Percentiles rank a stretch among this genome's conserved stretches.
Conservation (phyloP, 805 yeast genomes). For the Wickerhamiella australiensis region DNA sequence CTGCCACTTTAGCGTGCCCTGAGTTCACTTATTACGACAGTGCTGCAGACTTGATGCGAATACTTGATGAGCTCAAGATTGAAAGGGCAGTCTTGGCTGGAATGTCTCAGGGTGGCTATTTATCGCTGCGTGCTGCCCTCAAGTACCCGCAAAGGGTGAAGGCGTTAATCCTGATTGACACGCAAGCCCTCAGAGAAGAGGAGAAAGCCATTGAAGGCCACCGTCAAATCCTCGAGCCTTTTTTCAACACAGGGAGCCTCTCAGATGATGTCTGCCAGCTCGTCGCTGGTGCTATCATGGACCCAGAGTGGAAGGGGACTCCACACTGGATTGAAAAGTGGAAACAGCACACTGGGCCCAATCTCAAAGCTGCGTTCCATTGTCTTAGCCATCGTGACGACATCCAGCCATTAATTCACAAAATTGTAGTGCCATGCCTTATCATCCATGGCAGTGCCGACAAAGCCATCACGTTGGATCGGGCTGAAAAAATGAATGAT, state of each 20-base stretch:
- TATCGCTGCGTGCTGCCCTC: conserved; percentile 9
- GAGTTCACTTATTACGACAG: conserved; percentile 7
- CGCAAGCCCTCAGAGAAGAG: conserved; percentile 1
- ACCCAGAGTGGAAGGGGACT: conserved; percentile 8
- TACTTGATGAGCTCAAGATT: conserved; percentile 6
- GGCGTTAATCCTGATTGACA: conserved; percentile 7
- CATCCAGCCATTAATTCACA: neutral
- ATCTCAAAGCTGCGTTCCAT: neutral
- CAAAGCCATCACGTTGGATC: conserved; percentile 1
- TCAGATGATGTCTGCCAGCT: neutral
- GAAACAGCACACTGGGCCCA: neutral
- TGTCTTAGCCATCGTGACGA: conserved; percentile 1
- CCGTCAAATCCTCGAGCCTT: neutral
- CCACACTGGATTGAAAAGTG: conserved; percentile 1
- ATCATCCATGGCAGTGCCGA: conserved; percentile 9
- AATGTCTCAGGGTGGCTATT: conserved; percentile 11
- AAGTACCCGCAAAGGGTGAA: conserved; percentile 3
- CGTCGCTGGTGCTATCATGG: conserved; percentile 5
- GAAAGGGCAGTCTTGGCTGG: conserved; percentile 5
- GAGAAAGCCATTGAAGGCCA: neutral
- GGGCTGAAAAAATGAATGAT: conserved; percentile 1
- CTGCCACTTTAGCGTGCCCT: neutral
- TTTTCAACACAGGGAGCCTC: neutral
- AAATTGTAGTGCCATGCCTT: conserved; percentile 4
- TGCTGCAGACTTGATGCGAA: conserved; percentile 8